phyloP scores from a whole-genome alignment of 2,329 filamentous ascomycete genomes.

The Botrytis deweyae region DNA sequence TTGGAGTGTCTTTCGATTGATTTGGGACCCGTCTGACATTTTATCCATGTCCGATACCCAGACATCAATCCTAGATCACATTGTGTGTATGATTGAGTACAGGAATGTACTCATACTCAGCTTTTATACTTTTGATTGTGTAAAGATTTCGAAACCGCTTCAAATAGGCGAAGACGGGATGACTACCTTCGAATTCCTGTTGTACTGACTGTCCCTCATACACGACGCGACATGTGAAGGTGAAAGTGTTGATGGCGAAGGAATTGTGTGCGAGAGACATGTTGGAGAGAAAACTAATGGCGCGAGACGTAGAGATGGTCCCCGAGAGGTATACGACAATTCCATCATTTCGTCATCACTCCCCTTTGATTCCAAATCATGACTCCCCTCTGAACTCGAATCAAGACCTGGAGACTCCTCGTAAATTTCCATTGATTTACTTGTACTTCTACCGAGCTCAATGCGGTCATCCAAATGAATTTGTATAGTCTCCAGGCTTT shows the following conservation, averaged over 20 bases:
- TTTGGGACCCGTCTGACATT: neutral
- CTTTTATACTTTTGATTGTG: neutral
- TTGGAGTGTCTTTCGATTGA: neutral
- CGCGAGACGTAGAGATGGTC: neutral
- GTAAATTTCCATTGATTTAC: neutral
- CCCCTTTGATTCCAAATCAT: neutral
- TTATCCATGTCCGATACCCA: neutral
- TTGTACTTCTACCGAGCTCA: neutral
- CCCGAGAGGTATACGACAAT: neutral
- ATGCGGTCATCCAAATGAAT: neutral
- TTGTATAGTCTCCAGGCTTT: neutral
- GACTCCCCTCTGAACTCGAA: neutral
- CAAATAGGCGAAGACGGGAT: neutral
- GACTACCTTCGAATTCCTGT: neutral
- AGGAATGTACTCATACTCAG: neutral
- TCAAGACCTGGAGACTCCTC: neutral
- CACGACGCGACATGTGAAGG: neutral
- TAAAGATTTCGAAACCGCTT: neutral
- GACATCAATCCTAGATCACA: too few species aligned
- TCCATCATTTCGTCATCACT: neutral
- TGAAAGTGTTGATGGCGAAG: neutral
- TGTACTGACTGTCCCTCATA: constrained; percentile 2
- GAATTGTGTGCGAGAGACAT: neutral
- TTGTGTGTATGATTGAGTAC: neutral
- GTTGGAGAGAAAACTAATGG: neutral